phyloP scores from a whole-genome alignment of 2,329 filamentous ascomycete species.

The Aspergillus fijiensis region DNA sequence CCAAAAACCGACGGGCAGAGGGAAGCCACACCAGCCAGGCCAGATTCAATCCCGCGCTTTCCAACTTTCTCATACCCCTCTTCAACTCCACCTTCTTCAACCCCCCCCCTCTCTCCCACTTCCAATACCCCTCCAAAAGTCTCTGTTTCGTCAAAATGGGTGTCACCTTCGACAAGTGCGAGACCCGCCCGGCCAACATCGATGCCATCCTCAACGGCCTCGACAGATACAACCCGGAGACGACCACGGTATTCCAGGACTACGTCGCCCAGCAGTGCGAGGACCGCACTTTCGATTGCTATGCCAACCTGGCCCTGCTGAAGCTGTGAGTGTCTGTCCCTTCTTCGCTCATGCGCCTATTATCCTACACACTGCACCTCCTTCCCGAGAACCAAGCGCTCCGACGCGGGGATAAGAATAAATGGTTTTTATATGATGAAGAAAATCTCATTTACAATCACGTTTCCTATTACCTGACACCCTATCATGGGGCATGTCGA shows the following conservation, averaged over 20 bases:
- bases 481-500: conserved; percentile 60
- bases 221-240: conserved; percentile 98
- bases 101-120: not conserved
- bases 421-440: conserved; percentile 64
- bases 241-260: conserved; percentile 86
- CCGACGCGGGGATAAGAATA: conserved; percentile 1
- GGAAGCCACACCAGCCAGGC: conserved; percentile 10
- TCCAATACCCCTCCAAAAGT: not conserved
- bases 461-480: conserved; percentile 99
- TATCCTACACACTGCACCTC: not conserved
- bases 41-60: conserved; percentile 13
- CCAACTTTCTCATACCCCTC: conserved; percentile 2
- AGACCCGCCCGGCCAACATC: conserved; percentile 89
- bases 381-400: conserved; percentile 3
- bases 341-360: conserved; percentile 2
- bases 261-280: conserved; percentile 96
- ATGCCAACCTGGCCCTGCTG: conserved; percentile 91
- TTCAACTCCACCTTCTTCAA: not conserved
- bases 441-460: conserved; percentile 56
- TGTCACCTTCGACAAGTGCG: conserved; percentile 75
- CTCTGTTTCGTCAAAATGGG: conserved; percentile 25
- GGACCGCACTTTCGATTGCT: conserved; percentile 89
- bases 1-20: conserved; percentile 12
- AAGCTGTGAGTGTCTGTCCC: conserved; percentile 71
- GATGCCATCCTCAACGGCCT: conserved; percentile 93